Conservation (phyloP, 768 basidiomycete genomes). For the Tubosaeta brunneosetosa region DNA sequence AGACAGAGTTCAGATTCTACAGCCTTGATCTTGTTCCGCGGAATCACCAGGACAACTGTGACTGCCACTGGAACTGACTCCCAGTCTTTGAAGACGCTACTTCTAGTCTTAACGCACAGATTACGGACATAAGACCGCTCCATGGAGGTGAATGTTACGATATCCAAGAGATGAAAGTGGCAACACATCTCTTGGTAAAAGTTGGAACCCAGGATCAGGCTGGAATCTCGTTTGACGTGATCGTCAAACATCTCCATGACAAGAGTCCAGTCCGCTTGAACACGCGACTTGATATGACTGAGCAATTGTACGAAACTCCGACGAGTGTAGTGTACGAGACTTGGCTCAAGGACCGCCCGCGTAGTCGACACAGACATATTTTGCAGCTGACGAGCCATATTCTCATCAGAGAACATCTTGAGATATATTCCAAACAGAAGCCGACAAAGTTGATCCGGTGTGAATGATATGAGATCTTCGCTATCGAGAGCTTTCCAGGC, state of each 20-base stretch:
- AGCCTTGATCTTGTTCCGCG: conserved; percentile 21
- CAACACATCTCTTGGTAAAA: conserved; percentile 46
- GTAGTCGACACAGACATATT: not conserved
- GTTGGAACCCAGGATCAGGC: conserved; percentile 23
- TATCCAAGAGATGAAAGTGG: conserved; percentile 38
- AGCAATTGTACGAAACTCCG: conserved; percentile 46
- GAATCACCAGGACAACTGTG: conserved; percentile 31
- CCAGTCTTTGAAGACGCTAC: conserved; percentile 30
- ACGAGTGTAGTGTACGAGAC: conserved; percentile 43
- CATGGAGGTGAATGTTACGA: conserved; percentile 31
- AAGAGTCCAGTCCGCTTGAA: conserved; percentile 39
- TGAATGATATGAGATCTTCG: conserved; percentile 12
- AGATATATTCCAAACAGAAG: conserved; percentile 26
- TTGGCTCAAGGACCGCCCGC: conserved; percentile 5
- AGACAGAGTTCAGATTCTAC: conserved; percentile 22
- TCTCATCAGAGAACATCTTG: conserved; percentile 29
- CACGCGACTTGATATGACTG: conserved; percentile 33
- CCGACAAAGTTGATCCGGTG: conserved; percentile 22
- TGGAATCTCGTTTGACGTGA: conserved; percentile 6
- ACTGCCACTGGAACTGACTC: conserved; percentile 27
- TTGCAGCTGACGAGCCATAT: conserved; percentile 11
- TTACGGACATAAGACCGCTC: conserved; percentile 8
- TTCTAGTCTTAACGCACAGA: conserved; percentile 3
- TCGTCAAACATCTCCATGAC: conserved; percentile 35
- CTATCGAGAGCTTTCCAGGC: conserved; percentile 21